Evolutionary conservation across 768 basidiomycete genomes (phyloP), one percentile per base, ranked within the genome.

Genomic region (Nidularia pulvinata): DNA sequence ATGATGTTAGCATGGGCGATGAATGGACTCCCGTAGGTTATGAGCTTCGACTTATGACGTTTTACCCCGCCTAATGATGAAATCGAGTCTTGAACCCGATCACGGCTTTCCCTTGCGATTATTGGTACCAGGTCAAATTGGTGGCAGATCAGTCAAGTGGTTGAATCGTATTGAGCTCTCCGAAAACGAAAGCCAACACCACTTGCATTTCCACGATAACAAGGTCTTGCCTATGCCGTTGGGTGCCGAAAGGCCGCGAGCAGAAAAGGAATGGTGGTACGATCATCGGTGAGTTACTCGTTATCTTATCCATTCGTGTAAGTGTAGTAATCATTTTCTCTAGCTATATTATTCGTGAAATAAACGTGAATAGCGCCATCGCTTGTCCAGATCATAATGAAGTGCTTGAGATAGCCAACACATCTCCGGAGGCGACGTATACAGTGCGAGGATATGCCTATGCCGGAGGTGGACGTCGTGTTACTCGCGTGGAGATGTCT

Each of bases 41-140:
- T 46, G 3, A 13, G 32, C 49, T 14, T 33, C 37, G 10, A n/a
- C 42, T n/a, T 7, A 25, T 13, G 5, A 37, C 10, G 51, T 44
- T 48, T 19, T 19, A 19, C 19, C 19, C 43, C 43, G 11, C n/a
- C 60, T 46, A 46, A 45, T 33, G 32, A 35, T 36, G 48, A 39
- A 11, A 13, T 25, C 10, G 45, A 59, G 62, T 9, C 70, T 88
- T 6, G 76, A 78, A 46, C 83, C 84, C 5, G 85, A 87, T 57
- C 86, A 88, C 55, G 86, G 86, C 9, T 85, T 76, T 57, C 86
- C 86, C 0, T 60, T 88, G n/a, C 75, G 86, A n/a, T 64, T 85
- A 4, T 71, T 88, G 54, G 72, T 87, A 0, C 85, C 86, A 0
- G 81, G 82, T 4, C 79, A 84, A 51, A 85, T 88, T 44, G 86